Evolutionary conservation across 1,284 basidiomycete species (phyloP), one percentile per base, ranked within the genome.

Genomic region (Ganoderma sp.): DNA sequence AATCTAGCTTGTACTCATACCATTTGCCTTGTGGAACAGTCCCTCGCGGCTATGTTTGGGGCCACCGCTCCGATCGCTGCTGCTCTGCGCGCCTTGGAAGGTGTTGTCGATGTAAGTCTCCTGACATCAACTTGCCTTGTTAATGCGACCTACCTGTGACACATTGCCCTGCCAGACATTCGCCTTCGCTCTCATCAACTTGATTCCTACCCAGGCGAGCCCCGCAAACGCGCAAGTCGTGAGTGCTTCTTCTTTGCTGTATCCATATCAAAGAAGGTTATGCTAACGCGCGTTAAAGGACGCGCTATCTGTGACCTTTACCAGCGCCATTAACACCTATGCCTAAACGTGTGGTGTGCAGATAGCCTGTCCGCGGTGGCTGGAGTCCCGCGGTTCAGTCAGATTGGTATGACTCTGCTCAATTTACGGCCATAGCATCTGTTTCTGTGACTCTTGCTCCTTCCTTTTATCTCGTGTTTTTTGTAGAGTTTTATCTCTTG

Each of bases 21-120:
- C 3, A n/a, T 37, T 15, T 14, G 12, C 12, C 14, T 19, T 32
- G 17, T 5, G 48, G 48, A 12, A 43, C 22, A 60, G 58, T 60
- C 58, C n/a, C 58, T 60, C 39, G 58, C 58, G 6, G 37, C 58
- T 15, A 39, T 41, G 34, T 60, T 60, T 15, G 37, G 3, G 9
- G 7, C 42, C 34, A 60, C 58, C 9, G 22, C 58, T 60, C 58
- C 58, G 6, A 60, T 60, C n/a, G 58, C 58, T 9, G 58, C 34
- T 10, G 58, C 58, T 43, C 22, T 60, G 58, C 37, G 58, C n/a
- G n/a, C 22, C 39, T 25, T 60, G 12, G 58, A 60, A 22, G 22
- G 17, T 3, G 58, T 60, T 14, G 58, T 60, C 22, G 58, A 60
- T 22, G 58, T 60, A 15, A n/a, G 58, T 22, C 12, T 12, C 7